Conservation (phyloP, 1,284 basidiomycete genomes). For the Apiotrichum porosum region DNA sequence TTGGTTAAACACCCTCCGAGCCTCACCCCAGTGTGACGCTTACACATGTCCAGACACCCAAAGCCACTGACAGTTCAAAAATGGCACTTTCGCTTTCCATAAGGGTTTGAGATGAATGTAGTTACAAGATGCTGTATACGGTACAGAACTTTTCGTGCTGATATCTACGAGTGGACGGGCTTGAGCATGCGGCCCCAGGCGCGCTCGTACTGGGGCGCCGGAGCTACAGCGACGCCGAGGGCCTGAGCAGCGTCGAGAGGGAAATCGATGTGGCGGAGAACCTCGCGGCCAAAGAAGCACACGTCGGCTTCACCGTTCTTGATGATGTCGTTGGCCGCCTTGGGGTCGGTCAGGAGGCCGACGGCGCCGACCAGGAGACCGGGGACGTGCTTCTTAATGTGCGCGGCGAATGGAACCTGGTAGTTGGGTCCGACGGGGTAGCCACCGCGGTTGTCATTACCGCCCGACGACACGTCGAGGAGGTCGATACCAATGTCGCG, state of each 20-base stretch:
- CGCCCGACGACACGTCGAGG: slow-evolving; percentile 65
- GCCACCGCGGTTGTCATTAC: slow-evolving; percentile 59
- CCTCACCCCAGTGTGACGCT: too few species aligned
- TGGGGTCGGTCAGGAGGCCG: slow-evolving; percentile 63
- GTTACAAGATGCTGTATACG: too few species aligned
- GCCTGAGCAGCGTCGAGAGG: slow-evolving; percentile 40
- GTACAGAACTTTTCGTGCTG: too few species aligned
- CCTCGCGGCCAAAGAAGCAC: slow-evolving; percentile 61
- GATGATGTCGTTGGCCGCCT: slow-evolving; percentile 64
- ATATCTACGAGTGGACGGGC: too few species aligned
- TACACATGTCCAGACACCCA: too few species aligned
- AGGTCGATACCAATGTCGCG: slow-evolving; percentile 63
- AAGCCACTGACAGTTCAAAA: too few species aligned
- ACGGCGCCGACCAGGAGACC: slow-evolving; percentile 61
- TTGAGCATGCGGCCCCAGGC: slow-evolving; percentile 53
- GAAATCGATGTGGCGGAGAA: slow-evolving; percentile 46
- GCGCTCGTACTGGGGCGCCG: slow-evolving; percentile 40
- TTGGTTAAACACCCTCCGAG: too few species aligned
- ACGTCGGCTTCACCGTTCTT: slow-evolving; percentile 63
- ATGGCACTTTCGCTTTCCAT: too few species aligned
- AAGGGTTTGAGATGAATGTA: too few species aligned
- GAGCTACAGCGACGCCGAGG: slow-evolving; percentile 41
- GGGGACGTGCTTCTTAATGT: slow-evolving; percentile 60
- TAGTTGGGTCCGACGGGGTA: slow-evolving; percentile 62
- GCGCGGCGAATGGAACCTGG: slow-evolving; percentile 65